A percentile compares a stretch with the other conserved stretches of the same genome.
phyloP scores from a whole-genome alignment of 202 grass and related monocot species.

The Hordeum pubiflorum region DNA sequence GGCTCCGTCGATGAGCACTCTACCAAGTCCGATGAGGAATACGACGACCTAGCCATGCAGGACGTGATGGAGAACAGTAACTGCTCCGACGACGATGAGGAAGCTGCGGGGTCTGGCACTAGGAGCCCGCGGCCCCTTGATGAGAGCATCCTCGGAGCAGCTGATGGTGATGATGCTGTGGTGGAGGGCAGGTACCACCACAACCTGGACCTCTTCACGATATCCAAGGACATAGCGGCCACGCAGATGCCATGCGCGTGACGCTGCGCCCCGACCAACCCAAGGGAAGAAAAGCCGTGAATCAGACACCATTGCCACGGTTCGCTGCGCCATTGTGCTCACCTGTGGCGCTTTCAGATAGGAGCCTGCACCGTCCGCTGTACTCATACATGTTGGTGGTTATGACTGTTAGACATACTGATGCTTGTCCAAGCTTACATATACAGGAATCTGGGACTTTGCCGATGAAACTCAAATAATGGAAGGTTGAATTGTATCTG shows the following conservation, averaged over 20 bases:
- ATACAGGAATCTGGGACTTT: neutral
- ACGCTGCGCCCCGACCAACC: neutral
- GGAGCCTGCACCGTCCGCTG: neutral
- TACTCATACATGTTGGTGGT: neutral
- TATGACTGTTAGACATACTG: neutral
- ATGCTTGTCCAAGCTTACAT: neutral
- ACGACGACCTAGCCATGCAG: slow-evolving; percentile 71
- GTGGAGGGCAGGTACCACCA: slow-evolving; percentile 23
- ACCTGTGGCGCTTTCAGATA: neutral
- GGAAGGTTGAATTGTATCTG: neutral
- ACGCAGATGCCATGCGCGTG: slow-evolving; percentile 24
- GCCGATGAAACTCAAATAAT: neutral
- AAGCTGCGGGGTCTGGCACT: neutral
- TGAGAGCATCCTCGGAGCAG: neutral
- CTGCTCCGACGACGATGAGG: slow-evolving; percentile 38
- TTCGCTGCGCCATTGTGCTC: neutral
- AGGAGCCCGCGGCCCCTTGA: neutral
- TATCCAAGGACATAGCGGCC: slow-evolving; percentile 28
- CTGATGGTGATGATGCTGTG: neutral
- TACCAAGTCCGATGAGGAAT: slow-evolving; percentile 87
- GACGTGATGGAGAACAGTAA: slow-evolving; percentile 51
- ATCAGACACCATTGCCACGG: neutral
- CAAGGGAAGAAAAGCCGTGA: neutral
- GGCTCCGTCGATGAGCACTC: slow-evolving; percentile 86
- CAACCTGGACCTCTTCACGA: slow-evolving; percentile 43